Percentiles rank a stretch among this genome's conserved stretches.
Evolutionary conservation across 129 eudicot species (phyloP).

Genomic region (Arctium minus): DNA sequence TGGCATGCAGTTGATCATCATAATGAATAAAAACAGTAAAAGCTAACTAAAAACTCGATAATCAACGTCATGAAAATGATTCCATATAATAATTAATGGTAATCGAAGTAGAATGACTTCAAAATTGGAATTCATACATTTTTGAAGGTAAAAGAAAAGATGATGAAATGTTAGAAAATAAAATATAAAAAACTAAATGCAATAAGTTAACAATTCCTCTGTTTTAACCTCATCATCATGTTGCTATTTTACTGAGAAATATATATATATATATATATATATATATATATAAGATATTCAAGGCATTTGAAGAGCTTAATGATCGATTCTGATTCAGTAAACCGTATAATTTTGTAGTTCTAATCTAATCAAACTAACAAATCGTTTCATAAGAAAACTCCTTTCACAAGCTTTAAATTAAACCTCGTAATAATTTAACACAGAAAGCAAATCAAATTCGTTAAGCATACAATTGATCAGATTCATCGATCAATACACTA

Average conservation of each 20-base stretch:
- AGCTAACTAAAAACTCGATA: background rate
- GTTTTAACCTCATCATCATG: background rate
- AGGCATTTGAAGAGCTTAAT: background rate
- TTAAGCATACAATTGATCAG: background rate
- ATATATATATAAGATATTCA: background rate
- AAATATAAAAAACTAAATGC: background rate
- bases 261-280: background rate
- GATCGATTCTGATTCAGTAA: background rate
- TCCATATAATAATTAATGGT: background rate
- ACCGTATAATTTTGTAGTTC: background rate
- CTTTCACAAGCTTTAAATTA: no score
- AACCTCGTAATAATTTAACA: background rate
- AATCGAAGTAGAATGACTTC: background rate
- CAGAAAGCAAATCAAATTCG: background rate
- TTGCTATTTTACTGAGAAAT: background rate
- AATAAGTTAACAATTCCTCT: background rate
- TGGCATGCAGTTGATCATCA: background rate
- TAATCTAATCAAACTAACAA: background rate
- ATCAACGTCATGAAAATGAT: background rate
- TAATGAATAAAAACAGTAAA: background rate
- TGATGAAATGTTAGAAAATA: no score
- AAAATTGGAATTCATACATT: background rate
- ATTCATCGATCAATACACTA: background rate
- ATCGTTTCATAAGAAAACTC: background rate
- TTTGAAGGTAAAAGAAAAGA: background rate